A percentile compares a stretch with the other conserved stretches of the same genome.
These are phyloP conservation scores for Aureobasidium sp. DNA, from an alignment of 2,329 filamentous ascomycete species.

Conservation along the genomic window DNA sequence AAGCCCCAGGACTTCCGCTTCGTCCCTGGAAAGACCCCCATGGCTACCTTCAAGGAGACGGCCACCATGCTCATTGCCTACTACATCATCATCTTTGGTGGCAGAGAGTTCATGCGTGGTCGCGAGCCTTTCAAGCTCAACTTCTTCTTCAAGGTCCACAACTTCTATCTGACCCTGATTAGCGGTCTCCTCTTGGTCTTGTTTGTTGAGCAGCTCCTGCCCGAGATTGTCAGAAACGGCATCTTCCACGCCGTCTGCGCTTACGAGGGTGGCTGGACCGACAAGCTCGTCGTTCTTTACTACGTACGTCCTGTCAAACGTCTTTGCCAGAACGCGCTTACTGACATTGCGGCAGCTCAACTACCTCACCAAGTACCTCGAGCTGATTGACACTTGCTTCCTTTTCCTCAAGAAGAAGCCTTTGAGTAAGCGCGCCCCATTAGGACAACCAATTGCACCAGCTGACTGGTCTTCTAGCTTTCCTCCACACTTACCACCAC, in stretches of 20 bases:
- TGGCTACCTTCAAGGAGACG: slow-evolving; percentile 84
- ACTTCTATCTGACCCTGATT: slow-evolving; percentile 85
- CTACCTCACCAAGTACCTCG: slow-evolving; percentile 96
- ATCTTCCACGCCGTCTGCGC: slow-evolving; percentile 87
- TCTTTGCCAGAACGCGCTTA: not conserved
- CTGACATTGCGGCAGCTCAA: slow-evolving; percentile 60
- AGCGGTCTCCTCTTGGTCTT: slow-evolving; percentile 73
- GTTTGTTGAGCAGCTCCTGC: slow-evolving; percentile 85
- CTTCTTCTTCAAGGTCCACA: slow-evolving; percentile 88
- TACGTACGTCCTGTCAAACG: slow-evolving; percentile 63
- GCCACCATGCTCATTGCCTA: slow-evolving; percentile 76
- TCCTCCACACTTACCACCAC: slow-evolving; percentile 99
- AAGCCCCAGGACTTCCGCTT: slow-evolving; percentile 82
- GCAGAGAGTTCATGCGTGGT: slow-evolving; percentile 85
- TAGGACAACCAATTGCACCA: not conserved
- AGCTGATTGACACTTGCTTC: slow-evolving; percentile 92
- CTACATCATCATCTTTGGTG: slow-evolving; percentile 90
- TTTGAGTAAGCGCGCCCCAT: slow-evolving; percentile 53
- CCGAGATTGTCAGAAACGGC: slow-evolving; percentile 71
- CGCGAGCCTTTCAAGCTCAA: slow-evolving; percentile 81
- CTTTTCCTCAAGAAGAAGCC: slow-evolving; percentile 99
- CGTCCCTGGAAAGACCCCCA: slow-evolving; percentile 69
- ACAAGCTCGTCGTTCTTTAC: slow-evolving; percentile 88
- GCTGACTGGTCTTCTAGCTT: slow-evolving; percentile 43
- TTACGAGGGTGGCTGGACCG: slow-evolving; percentile 79